Evolutionary conservation across 192 early-diverging fungal genomes (phyloP), one percentile per base, ranked within the genome.

Genomic region (Mortierella claussenii): DNA sequence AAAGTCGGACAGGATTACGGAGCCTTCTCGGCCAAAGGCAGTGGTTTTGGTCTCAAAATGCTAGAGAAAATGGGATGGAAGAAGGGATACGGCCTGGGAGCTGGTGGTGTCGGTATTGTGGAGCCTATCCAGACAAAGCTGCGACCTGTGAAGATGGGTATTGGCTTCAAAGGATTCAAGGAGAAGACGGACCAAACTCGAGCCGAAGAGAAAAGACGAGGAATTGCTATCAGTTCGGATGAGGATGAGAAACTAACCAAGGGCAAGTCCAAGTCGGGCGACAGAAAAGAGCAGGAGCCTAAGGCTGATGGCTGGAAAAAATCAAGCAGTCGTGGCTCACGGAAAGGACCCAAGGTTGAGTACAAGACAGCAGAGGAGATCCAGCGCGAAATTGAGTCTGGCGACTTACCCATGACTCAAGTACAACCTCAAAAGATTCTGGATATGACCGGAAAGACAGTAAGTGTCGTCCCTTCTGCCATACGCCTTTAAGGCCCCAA

Each of bases 41-140:
- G 85, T 33, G 93, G 95, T 10, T 84, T 94, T 60, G 94, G 92
- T 44, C 81, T 90, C 70, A 89, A 88, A 33, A 89, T 96, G 88
- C 83, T 99, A 85, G 80, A 89, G 51, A 94, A 92, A 63, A 95
- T 96, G 93, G 96, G 96, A 32, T 99, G 92, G 87, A 86, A 86
- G 65, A 82, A 80, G 24, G 97, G 97, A 17, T 83, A 93, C 81
- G 96, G 96, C 61, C 81, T 99, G n/a, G 97, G 97, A 1, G 83
- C 83, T 46, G 89, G 91, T 8, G 93, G 95, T 6, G 80, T 82
- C 44, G 97, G 97, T 60, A 96, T 96, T 21, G 84, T 94, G 4
- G 91, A 95, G 49, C 97, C 97, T 6, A 91, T 99, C 30, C 92
- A 98, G 48, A 93, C 93, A 8, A 94, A 93, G 64, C 55, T 91